Evolutionary conservation across 2,329 filamentous ascomycete genomes (phyloP), one percentile per base, ranked within the genome.

Genomic region (Talaromyces islandicus): DNA sequence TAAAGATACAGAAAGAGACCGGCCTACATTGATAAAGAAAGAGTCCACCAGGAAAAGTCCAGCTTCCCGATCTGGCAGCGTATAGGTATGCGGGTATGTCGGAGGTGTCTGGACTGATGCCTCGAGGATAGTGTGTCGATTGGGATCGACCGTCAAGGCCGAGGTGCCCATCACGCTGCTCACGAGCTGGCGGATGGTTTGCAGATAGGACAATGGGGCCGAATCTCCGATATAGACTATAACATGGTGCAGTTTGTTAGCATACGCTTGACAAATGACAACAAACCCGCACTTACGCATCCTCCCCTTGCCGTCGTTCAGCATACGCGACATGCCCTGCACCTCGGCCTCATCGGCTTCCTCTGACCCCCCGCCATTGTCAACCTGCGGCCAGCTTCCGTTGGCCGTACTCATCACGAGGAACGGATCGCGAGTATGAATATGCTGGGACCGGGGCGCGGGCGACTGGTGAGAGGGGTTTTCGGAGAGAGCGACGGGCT

Each of bases 211-310:
- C 6, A 87, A 73, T 0, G 83, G 83, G 0, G 84, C 84, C 1
- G 85, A 84, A 64, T 87, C 83, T n/a, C 85, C 85, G 62, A 87
- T 77, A 63, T 86, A 87, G 25, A 85, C 82, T 84, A 38, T 7
- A 30, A n/a, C n/a, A 51, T 29, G 38, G n/a, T 9, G 7, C 14
- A 32, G 5, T 17, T 7, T 32, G 54, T 58, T 11, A 51, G 24
- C 25, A 7, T n/a, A 6, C 25, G 27, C 7, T 17, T 29, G 4
- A 9, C 17, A 5, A 17, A 19, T 12, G 5, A 11, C 43, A 12
- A n/a, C n/a, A 7, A 14, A 30, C 24, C 25, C 62, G 43, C 17
- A 62, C 65, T 27, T 64, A 68, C 61, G 60, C 54, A 64, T 60
- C 57, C 63, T 62, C 30, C 63, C 84, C 71, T 86, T 81, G 64